phyloP scores from a whole-genome alignment of 208 protist species.

The Novymonas esmeraldas region DNA sequence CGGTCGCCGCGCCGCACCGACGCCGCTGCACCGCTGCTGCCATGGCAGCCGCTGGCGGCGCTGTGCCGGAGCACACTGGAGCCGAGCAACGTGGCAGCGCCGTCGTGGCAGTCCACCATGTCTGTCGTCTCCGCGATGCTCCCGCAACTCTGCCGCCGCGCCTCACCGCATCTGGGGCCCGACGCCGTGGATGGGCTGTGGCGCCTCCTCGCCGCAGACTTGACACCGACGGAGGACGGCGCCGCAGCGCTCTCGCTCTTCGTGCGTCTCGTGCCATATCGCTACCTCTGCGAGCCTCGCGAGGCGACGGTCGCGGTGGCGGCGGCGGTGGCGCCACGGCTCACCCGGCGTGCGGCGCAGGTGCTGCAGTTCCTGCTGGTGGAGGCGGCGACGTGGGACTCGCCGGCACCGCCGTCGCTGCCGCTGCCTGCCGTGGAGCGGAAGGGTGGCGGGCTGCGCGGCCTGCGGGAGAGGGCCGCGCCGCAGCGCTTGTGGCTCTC shows the following conservation, averaged over 20 bases:
- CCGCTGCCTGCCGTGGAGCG: neutral
- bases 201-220: conserved; percentile 39
- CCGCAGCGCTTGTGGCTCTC: conserved; percentile 18
- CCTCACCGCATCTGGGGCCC: conserved; percentile 43
- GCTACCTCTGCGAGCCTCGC: conserved; percentile 22
- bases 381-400: conserved; percentile 47
- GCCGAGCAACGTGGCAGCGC: conserved; percentile 2
- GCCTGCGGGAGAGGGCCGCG: neutral
- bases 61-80: conserved; percentile 38
- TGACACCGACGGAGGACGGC: conserved; percentile 11
- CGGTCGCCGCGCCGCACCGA: neutral
- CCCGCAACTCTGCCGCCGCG: conserved; percentile 33
- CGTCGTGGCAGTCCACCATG: conserved; percentile 15
- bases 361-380: conserved; percentile 58
- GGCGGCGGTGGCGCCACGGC: neutral
- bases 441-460: neutral
- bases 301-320: neutral
- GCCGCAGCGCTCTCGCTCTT: conserved; percentile 24
- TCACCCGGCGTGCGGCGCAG: conserved; percentile 29
- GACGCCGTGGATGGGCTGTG: conserved; percentile 57
- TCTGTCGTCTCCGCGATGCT: conserved; percentile 11
- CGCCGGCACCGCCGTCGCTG: conserved; percentile 1
- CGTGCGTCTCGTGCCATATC: conserved; percentile 33
- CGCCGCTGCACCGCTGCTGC: conserved; percentile 42
- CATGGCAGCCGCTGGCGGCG: conserved; percentile 63